Evolutionary conservation across 345 rosid species (phyloP).

Genomic region (Acer yangbiense): DNA sequence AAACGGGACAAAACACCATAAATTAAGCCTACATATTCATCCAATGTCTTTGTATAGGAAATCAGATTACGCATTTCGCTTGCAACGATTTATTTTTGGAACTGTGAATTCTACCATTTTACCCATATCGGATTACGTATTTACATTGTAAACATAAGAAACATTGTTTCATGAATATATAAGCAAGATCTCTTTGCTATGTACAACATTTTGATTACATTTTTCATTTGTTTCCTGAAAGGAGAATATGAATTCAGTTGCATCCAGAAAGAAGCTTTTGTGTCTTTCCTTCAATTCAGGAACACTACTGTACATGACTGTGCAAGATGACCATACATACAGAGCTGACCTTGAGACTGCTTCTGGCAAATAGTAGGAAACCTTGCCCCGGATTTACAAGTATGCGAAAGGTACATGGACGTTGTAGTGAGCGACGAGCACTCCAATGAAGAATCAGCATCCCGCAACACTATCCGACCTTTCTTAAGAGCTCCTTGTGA

Average conservation of each 20-base stretch:
- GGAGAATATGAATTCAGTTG: background rate
- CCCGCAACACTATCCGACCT: constrained; percentile 33
- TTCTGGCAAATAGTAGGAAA: constrained; percentile 50
- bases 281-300: constrained; percentile 37
- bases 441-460: constrained; percentile 30
- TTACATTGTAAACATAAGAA: background rate
- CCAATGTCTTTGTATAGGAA: constrained; percentile 1
- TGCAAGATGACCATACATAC: constrained; percentile 52
- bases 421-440: constrained; percentile 34
- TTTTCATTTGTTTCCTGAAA: too few species aligned
- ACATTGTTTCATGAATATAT: background rate
- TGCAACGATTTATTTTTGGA: background rate
- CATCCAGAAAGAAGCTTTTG: background rate
- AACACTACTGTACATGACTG: constrained; percentile 51
- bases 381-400: constrained; percentile 55
- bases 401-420: constrained; percentile 36
- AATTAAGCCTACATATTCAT: background rate
- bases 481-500: constrained; percentile 27
- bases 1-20: constrained; percentile 28
- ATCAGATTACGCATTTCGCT: background rate
- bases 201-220: constrained; percentile 4
- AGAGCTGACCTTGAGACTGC: constrained; percentile 53
- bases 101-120: background rate
- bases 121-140: background rate
- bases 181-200: constrained; percentile 5